Evolutionary conservation across 2,329 filamentous ascomycete species (phyloP), one percentile per base, ranked within the genome.

Genomic region (Blumeria hordei): DNA sequence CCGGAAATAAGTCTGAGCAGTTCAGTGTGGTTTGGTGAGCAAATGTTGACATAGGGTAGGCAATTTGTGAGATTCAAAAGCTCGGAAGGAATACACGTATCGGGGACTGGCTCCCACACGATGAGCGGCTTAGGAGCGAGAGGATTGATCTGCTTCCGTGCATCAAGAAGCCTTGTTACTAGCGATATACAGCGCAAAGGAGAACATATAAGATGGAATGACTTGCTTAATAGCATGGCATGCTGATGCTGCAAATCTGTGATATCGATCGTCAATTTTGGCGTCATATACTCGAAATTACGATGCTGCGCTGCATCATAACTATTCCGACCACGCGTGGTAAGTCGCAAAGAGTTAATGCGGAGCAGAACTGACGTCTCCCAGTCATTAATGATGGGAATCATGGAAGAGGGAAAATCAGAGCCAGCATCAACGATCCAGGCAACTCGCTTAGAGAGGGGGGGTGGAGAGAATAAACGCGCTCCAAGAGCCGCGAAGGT

Each of bases 61-160:
- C 74, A 74, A 60, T 81, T 80, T 53, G 77, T 81, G 65, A 74
- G 78, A 62, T 80, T 79, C 10, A 81, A 70, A 33, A 81, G 69
- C 64, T 82, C 74, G 44, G 80, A 77, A 0, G 86, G 80, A 0
- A 76, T 81, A 66, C 88, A 95, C 0, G 86, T 74, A 67, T 95
- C 87, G 1, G 92, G 92, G 1, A 95, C 85, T 0, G 92, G 92
- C 66, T 98, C 92, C 90, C 90, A 98, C 54, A 96, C 78, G 65
- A 95, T 86, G 6, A 88, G 68, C 0, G 88, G 85, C 51, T 76
- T 75, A 0, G 70, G 62, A 0, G 67, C 58, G 12, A 67, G 45
- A 55, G 64, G 56, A 53, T 62, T 53, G 41, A 69, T 58, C 8
- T 68, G 68, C 62, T 72, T 74, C 8, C 77, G 70, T 34, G 79